Conservation (phyloP, 1,139 yeast species). For the Ashbya aceris region DNA sequence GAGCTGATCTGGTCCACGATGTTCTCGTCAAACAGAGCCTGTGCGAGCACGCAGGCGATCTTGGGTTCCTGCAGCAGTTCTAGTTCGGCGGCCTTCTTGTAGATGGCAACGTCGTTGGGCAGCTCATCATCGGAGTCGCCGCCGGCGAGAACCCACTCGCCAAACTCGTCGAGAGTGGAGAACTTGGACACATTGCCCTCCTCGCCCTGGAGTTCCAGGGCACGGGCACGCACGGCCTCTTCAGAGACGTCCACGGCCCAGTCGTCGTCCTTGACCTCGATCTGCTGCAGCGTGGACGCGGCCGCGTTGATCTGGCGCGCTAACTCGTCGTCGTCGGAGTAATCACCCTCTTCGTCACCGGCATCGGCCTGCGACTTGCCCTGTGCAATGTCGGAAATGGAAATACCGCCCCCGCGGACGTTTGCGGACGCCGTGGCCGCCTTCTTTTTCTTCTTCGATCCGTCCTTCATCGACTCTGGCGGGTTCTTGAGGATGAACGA, state of each 20-base stretch:
- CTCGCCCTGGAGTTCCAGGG: slow-evolving; percentile 65
- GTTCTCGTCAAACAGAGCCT: slow-evolving; percentile 73
- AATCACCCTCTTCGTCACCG: slow-evolving; percentile 30
- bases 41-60: slow-evolving; percentile 87
- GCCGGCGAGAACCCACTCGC: slow-evolving; percentile 74
- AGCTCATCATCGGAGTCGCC: slow-evolving; percentile 44
- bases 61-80: slow-evolving; percentile 66
- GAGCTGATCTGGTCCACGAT: slow-evolving; percentile 63
- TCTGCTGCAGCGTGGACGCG: slow-evolving; percentile 55
- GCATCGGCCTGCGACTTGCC: slow-evolving; percentile 38
- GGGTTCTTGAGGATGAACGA: slow-evolving; percentile 89
- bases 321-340: slow-evolving; percentile 64
- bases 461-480: slow-evolving; percentile 50
- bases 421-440: slow-evolving; percentile 89
- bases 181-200: slow-evolving; percentile 33
- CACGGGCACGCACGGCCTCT: slow-evolving; percentile 93
- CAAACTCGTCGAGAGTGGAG: slow-evolving; percentile 58
- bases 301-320: slow-evolving; percentile 78
- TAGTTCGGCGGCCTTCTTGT: slow-evolving; percentile 77
- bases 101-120: slow-evolving; percentile 83
- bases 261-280: slow-evolving; percentile 73
- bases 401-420: slow-evolving; percentile 80
- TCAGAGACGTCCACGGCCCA: slow-evolving; percentile 98
- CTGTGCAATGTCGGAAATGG: slow-evolving; percentile 68
- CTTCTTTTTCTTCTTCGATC: slow-evolving; percentile 50